Conservation (phyloP, 2,329 filamentous ascomycete genomes). For the Davidsoniella australis region DNA sequence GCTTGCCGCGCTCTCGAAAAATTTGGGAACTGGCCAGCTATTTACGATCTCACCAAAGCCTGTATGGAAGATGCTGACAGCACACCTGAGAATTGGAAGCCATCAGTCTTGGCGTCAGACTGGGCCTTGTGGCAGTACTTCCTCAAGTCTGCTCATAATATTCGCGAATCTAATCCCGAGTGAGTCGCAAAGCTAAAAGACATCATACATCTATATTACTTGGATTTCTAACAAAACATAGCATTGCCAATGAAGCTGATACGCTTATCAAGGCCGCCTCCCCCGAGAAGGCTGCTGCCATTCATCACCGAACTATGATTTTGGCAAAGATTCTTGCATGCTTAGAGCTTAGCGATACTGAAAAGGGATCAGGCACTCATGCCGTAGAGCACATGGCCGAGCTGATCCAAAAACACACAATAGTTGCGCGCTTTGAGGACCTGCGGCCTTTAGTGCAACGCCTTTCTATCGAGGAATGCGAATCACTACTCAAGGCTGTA, state of each 20-base stretch:
- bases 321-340: conserved; percentile 23
- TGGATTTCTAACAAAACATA: conserved; percentile 11
- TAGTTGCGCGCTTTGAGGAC: conserved; percentile 11
- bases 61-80: conserved; percentile 25
- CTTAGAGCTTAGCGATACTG: conserved; percentile 18
- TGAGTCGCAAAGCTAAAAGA: conserved; percentile 13
- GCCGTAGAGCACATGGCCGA: conserved; percentile 8
- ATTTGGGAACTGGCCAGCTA: conserved; percentile 24
- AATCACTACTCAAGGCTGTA: conserved; percentile 18
- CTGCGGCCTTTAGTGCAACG: conserved; percentile 10
- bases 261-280: conserved; percentile 18
- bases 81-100: conserved; percentile 19
- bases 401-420: conserved; percentile 10
- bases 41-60: conserved; percentile 27
- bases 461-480: conserved; percentile 5
- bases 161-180: conserved; percentile 6
- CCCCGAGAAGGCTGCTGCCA: conserved; percentile 19
- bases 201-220: background rate
- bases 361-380: background rate
- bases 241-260: conserved; percentile 17
- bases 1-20: conserved; percentile 22
- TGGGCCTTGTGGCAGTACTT: conserved; percentile 21
- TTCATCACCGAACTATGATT: conserved; percentile 24
- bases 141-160: conserved; percentile 17
- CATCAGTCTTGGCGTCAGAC: conserved; percentile 29